Percentiles rank a stretch among this genome's conserved stretches.
Evolutionary conservation across 2,329 filamentous ascomycete genomes (phyloP).

Genomic region (Aschersonia sp.): DNA sequence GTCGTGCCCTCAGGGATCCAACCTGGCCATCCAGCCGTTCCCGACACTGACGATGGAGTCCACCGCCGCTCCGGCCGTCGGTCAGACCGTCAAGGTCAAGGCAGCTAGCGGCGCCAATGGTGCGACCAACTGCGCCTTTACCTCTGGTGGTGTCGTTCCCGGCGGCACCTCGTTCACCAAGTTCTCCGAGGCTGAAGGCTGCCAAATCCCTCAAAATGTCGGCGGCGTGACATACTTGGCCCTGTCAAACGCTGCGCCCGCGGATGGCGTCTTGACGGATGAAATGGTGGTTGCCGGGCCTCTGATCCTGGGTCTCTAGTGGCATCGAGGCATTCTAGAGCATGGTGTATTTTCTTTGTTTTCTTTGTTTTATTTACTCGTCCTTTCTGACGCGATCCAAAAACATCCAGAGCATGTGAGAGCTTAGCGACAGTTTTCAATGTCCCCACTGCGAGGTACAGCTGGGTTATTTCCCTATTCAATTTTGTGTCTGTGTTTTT

Average conservation of each 20-base stretch:
- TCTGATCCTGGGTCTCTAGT: constrained; percentile 35
- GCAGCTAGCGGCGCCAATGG: constrained; percentile 25
- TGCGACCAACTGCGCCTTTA: constrained; percentile 52
- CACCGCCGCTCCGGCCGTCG: constrained; percentile 20
- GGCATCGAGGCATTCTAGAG: not conserved
- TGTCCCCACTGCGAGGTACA: too few species aligned
- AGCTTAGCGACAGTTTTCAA: too few species aligned
- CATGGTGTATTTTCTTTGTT: not conserved
- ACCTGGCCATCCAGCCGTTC: constrained; percentile 49
- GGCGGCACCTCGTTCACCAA: constrained; percentile 45
- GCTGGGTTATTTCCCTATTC: too few species aligned
- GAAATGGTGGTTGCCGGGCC: constrained; percentile 52
- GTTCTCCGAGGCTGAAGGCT: constrained; percentile 36
- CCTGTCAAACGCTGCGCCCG: constrained; percentile 39
- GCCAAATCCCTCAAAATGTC: constrained; percentile 46
- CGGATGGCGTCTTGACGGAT: constrained; percentile 39
- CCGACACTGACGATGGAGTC: constrained; percentile 34
- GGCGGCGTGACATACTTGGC: constrained; percentile 53
- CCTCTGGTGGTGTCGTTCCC: constrained; percentile 39
- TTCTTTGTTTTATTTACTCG: not conserved
- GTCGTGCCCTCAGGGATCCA: constrained; percentile 53
- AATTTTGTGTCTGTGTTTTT: too few species aligned
- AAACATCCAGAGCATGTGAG: too few species aligned
- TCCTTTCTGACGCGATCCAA: not conserved
- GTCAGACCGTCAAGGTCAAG: constrained; percentile 22